A percentile compares a stretch with the other conserved stretches of the same genome.
Conservation (phyloP, 441 rosid species). For the Pelargonium citronellum region DNA sequence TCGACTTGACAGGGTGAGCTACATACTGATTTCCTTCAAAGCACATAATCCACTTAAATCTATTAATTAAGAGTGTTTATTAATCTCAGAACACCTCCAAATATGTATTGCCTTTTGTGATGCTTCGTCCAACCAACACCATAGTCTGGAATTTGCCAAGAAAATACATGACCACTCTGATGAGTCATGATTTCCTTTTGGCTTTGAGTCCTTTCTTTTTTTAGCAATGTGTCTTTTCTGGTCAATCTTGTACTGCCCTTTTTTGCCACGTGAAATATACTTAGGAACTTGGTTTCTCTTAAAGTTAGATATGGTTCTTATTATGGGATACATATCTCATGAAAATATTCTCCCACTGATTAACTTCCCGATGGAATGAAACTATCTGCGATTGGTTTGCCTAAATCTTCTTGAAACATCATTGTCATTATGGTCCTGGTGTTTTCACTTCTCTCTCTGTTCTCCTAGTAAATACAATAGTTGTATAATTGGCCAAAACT, state of each 20-base stretch:
- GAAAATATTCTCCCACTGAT: slow-evolving; percentile 5
- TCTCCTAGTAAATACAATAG: not conserved
- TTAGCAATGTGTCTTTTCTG: slow-evolving; percentile 6
- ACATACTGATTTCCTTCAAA: not conserved
- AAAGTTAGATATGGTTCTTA: slow-evolving; percentile 8
- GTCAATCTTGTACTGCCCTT: slow-evolving; percentile 34
- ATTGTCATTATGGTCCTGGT: not conserved
- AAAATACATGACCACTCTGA: not conserved
- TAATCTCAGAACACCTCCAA: slow-evolving; percentile 3
- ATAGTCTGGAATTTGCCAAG: slow-evolving; percentile 9
- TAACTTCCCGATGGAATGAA: not conserved
- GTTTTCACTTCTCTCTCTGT: slow-evolving; percentile 1
- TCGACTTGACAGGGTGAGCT: slow-evolving; percentile 1
- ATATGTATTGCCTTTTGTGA: not conserved
- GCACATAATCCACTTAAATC: slow-evolving; percentile 7
- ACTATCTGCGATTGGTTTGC: too few species aligned
- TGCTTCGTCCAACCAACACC: not conserved
- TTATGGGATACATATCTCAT: not conserved
- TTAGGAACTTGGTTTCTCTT: not conserved
- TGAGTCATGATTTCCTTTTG: not conserved
- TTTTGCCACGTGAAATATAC: slow-evolving; percentile 5
- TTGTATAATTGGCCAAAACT: not conserved
- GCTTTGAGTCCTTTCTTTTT: not conserved
- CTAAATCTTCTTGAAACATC: not conserved
- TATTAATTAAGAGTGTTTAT: not conserved